Conservation (phyloP, 306 rosid species). For the Medicago lupulina region DNA sequence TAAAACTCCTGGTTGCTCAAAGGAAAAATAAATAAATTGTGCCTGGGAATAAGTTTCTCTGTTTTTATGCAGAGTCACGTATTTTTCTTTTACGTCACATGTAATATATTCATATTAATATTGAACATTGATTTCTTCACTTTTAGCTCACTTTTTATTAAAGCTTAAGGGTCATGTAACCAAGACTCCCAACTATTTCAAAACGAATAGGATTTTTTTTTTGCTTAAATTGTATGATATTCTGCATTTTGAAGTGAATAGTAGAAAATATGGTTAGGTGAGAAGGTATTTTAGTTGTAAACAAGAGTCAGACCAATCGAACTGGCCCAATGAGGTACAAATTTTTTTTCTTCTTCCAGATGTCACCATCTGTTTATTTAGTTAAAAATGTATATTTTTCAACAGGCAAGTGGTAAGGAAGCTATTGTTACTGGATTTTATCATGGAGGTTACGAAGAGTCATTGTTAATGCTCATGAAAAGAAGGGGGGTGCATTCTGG, state of each 20-base stretch:
- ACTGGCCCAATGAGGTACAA: conserved; percentile 23
- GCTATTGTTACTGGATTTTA: conserved; percentile 92
- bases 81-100: background rate
- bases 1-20: conserved; percentile 25
- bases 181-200: conserved; percentile 7
- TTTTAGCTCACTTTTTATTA: conserved; percentile 26
- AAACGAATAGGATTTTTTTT: conserved; percentile 9
- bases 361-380: conserved; percentile 7
- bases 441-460: conserved; percentile 91
- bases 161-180: conserved; percentile 5
- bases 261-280: background rate
- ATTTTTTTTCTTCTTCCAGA: background rate
- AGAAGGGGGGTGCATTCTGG: conserved; percentile 97
- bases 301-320: conserved; percentile 31
- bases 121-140: conserved; percentile 15
- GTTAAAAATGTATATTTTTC: conserved; percentile 21
- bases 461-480: conserved; percentile 95
- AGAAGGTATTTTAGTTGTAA: conserved; percentile 5
- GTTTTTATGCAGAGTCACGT: background rate
- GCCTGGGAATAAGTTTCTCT: background rate
- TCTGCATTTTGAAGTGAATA: conserved; percentile 36
- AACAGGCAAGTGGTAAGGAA: conserved; percentile 92
- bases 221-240: conserved; percentile 30
- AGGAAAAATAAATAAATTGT: background rate
- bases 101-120: background rate